Base-by-base conservation (phyloP, 345 rosid species). In the Syzygium jambos region DNA sequence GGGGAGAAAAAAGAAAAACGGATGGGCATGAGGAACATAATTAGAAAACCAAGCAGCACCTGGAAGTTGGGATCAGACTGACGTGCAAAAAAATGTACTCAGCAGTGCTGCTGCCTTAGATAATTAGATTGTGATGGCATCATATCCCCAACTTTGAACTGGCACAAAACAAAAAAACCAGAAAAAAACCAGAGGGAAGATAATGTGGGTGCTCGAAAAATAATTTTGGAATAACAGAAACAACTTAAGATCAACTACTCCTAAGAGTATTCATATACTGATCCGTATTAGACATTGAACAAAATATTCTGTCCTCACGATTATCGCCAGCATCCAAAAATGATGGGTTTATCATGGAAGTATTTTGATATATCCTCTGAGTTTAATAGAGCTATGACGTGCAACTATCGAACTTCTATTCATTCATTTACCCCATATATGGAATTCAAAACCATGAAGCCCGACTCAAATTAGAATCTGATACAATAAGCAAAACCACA, bases 11-110 rank as follows among this genome's bases (percentile, higher is more conserved):
- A 84, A n/a, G 21, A 29, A 85, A 30, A 85, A 80, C 11, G 49
- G 63, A 84, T 84, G 14, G 86, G 51, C 27, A 54, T 17, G n/a
- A 84, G 41, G 46, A 30, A 17, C 25, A 84, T 52, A 16, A n/a
- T 34, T 17, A 54, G 61, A 84, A 11, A 84, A 55, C 61, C 59
- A 21, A 53, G 21, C 51, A 86, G 27, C 55, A 54, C 19, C 51
- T 25, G 86, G 85, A 87, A 53, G 30, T 49, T 84, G 84, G 92
- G 95, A 93, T 92, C 96, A 91, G 94, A 95, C 96, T 93, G 95
- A 94, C 93, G 91, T 93, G 96, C 94, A 94, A 93, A 92, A 54
- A 59, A 9, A 29, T 84, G 57, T 53, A 89, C 82, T 95, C 96
- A 93, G 93, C 94, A 94, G 11, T 27, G 91, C 87, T 89, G 55